phyloP scores from a whole-genome alignment of 495 filamentous ascomycete species.

The Xylaria telfairii region DNA sequence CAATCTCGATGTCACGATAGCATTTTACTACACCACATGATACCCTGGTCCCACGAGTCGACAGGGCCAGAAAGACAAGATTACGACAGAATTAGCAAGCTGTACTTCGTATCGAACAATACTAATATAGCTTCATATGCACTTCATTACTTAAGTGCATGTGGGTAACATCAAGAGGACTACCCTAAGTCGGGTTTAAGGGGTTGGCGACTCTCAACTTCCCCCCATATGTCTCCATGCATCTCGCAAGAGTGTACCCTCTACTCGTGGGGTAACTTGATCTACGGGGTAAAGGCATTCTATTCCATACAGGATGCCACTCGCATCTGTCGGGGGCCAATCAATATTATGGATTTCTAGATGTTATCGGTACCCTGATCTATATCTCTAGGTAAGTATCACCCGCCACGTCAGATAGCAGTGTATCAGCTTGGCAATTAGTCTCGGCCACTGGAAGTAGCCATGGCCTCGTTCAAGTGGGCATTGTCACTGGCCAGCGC shows the following conservation, averaged over 20 bases:
- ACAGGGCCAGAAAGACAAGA: neutral
- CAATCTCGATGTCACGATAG: neutral
- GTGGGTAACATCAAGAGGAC: neutral
- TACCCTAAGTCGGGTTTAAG: neutral
- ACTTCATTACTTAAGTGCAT: neutral
- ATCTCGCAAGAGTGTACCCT: neutral
- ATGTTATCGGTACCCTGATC: neutral
- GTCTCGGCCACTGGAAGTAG: neutral
- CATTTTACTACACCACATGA: neutral
- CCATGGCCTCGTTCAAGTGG: neutral
- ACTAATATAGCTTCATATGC: neutral
- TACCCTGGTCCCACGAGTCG: neutral
- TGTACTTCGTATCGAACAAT: no score
- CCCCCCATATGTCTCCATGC: neutral
- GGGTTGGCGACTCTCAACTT: neutral
- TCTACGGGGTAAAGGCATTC: neutral
- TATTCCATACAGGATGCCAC: neutral
- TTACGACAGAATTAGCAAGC: neutral
- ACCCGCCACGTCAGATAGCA: constrained; percentile 16
- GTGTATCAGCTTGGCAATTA: constrained; percentile 16
- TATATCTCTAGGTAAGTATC: constrained; percentile 8
- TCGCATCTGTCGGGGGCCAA: neutral
- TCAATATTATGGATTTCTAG: neutral
- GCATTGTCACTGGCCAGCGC: constrained; percentile 18
- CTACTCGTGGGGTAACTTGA: constrained; percentile 10